phyloP scores from a whole-genome alignment of 2,329 filamentous ascomycete species.

The Ophiostoma populinum region DNA sequence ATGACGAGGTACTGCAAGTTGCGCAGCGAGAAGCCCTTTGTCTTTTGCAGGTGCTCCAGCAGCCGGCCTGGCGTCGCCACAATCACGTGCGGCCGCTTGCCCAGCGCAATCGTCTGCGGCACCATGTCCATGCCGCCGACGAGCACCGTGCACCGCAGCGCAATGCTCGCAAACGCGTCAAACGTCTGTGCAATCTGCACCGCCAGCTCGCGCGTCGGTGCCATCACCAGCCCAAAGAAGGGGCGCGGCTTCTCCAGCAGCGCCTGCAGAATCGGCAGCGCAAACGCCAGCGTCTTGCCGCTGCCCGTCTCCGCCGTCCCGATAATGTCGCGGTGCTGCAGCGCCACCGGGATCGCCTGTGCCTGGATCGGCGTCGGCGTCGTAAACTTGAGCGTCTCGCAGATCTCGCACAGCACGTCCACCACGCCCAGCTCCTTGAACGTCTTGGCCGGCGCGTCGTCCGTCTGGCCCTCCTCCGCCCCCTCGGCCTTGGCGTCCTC shows the following conservation, averaged over 20 bases:
- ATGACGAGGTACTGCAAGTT: constrained; percentile 80
- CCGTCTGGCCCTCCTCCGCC: neutral
- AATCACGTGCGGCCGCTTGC: constrained; percentile 89
- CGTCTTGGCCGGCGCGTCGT: constrained; percentile 26
- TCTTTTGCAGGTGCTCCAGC: constrained; percentile 88
- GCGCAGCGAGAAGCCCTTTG: constrained; percentile 73
- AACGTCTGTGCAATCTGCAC: constrained; percentile 81
- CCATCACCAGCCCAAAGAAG: constrained; percentile 76
- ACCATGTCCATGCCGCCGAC: constrained; percentile 96
- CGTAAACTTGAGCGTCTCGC: constrained; percentile 65
- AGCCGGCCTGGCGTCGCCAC: constrained; percentile 83
- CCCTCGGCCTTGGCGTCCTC: neutral
- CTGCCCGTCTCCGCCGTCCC: constrained; percentile 88
- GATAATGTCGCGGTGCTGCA: constrained; percentile 73
- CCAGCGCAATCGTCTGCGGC: constrained; percentile 71
- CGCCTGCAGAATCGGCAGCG: constrained; percentile 77
- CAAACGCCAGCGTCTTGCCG: constrained; percentile 92
- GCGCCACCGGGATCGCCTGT: constrained; percentile 64
- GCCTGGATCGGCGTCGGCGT: constrained; percentile 76
- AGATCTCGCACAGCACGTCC: constrained; percentile 78
- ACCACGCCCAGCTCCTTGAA: constrained; percentile 65
- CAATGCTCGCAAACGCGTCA: constrained; percentile 76
- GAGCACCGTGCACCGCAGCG: constrained; percentile 70
- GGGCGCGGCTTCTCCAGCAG: constrained; percentile 77
- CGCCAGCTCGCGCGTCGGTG: constrained; percentile 84